Percentiles rank a stretch among this genome's conserved stretches.
Evolutionary conservation across 106 monocot species (phyloP).

Genomic region (Allium sativum): DNA sequence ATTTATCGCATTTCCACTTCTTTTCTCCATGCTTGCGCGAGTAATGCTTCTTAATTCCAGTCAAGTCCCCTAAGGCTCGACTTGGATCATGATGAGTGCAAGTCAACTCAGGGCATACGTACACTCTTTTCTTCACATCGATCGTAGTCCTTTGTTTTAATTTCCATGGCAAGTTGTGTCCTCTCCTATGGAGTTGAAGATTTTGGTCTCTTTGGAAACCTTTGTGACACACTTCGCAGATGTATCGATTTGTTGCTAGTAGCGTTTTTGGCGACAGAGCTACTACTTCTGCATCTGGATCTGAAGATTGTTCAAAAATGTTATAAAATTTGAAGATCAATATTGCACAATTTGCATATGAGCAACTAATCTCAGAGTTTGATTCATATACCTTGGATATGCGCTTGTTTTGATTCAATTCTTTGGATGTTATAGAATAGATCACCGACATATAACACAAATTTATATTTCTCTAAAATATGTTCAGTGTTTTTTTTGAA

Average conservation of each 20-base stretch:
- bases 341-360: neutral
- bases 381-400: neutral
- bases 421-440: neutral
- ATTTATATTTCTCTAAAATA: neutral
- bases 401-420: neutral
- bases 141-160: slow-evolving; percentile 36
- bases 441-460: neutral
- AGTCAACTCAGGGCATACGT: slow-evolving; percentile 44
- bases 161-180: slow-evolving; percentile 70
- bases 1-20: slow-evolving; percentile 48
- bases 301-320: slow-evolving; percentile 6
- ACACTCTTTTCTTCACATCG: slow-evolving; percentile 41
- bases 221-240: slow-evolving; percentile 49
- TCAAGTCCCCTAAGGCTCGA: slow-evolving; percentile 33
- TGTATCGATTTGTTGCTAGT: slow-evolving; percentile 40
- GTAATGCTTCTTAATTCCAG: slow-evolving; percentile 44
- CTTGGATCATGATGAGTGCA: slow-evolving; percentile 44
- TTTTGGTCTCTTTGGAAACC: slow-evolving; percentile 54
- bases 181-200: slow-evolving; percentile 55
- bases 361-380: too few relatives aligned
- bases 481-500: neutral
- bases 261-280: slow-evolving; percentile 49
- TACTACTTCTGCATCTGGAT: slow-evolving; percentile 47
- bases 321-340: neutral
- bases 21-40: slow-evolving; percentile 44